phyloP scores from a whole-genome alignment of 2,329 filamentous ascomycete species.

The Xylaria sp. region DNA sequence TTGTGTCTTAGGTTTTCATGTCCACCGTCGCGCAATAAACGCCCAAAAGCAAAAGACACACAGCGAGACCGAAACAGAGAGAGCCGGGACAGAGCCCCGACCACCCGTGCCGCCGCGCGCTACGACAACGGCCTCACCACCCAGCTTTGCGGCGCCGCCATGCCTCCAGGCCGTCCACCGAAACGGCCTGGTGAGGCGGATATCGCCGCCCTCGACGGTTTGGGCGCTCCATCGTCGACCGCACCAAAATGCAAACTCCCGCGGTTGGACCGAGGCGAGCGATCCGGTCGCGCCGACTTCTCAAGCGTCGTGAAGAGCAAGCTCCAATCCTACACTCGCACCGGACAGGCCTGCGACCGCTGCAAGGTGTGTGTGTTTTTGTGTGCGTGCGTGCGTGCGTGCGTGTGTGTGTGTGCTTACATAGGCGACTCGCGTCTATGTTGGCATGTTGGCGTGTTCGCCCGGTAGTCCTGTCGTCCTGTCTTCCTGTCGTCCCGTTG shows the following conservation, averaged over 20 bases:
- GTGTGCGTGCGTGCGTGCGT: neutral
- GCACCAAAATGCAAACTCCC: constrained; percentile 59
- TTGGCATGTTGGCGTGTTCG: neutral
- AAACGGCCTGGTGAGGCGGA: constrained; percentile 57
- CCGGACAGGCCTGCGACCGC: constrained; percentile 87
- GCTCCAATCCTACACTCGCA: constrained; percentile 67
- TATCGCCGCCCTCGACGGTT: constrained; percentile 51
- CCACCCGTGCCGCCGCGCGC: constrained; percentile 9
- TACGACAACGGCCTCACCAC: constrained; percentile 23
- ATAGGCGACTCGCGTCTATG: neutral
- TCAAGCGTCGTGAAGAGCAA: constrained; percentile 66
- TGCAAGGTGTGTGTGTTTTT: constrained; percentile 73
- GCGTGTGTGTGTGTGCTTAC: neutral
- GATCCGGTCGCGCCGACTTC: constrained; percentile 58
- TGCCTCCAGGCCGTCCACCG: constrained; percentile 55
- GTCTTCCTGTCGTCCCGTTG: neutral
- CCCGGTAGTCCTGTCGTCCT: neutral
- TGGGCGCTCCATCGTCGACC: constrained; percentile 31
- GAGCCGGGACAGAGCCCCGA: neutral
- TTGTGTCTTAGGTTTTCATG: constrained; percentile 3
- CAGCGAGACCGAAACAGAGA: neutral
- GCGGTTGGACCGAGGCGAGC: constrained; percentile 56
- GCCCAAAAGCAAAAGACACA: constrained; percentile 8
- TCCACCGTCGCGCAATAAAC: neutral
- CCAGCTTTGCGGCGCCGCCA: constrained; percentile 41